Percentiles rank a stretch among this genome's conserved stretches.
phyloP scores from a whole-genome alignment of 2,329 filamentous ascomycete genomes.

The Colletotrichum gigasporum region DNA sequence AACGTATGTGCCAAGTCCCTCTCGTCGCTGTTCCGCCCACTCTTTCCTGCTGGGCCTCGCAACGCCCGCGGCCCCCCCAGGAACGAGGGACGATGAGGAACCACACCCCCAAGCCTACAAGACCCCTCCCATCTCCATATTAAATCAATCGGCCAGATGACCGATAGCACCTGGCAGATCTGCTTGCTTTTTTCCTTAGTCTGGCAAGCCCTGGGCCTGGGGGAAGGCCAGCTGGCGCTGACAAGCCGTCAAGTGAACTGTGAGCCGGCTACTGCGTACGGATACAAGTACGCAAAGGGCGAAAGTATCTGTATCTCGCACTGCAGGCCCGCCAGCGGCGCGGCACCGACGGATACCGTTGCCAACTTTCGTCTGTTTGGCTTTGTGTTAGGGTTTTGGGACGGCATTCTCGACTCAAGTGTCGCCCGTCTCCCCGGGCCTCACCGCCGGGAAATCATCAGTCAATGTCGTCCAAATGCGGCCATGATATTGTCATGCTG shows the following conservation, averaged over 20 bases:
- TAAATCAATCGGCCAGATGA: slow-evolving; percentile 30
- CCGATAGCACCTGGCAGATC: slow-evolving; percentile 25
- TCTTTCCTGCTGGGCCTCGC: slow-evolving; percentile 6
- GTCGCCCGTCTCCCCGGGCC: background rate
- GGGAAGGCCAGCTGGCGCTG: background rate
- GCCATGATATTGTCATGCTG: background rate
- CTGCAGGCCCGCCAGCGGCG: background rate
- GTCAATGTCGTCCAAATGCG: background rate
- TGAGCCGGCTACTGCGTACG: too few relatives aligned
- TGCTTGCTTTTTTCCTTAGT: slow-evolving; percentile 24
- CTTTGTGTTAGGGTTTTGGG: background rate
- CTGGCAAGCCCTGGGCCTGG: background rate
- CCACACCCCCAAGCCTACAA: slow-evolving; percentile 17
- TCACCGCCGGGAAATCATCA: background rate
- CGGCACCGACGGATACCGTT: background rate
- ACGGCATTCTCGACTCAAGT: background rate
- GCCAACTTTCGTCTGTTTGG: slow-evolving; percentile 3
- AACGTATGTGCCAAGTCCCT: slow-evolving; percentile 25
- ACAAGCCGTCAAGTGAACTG: slow-evolving; percentile 8
- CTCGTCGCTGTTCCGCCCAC: slow-evolving; percentile 14
- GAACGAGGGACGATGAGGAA: slow-evolving; percentile 11
- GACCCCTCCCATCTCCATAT: slow-evolving; percentile 26
- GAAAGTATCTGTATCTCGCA: background rate
- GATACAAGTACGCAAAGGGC: background rate
- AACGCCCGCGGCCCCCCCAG: slow-evolving; percentile 7